Base-by-base conservation (phyloP, 768 basidiomycete species). In the Hygrocybe coccinea region DNA sequence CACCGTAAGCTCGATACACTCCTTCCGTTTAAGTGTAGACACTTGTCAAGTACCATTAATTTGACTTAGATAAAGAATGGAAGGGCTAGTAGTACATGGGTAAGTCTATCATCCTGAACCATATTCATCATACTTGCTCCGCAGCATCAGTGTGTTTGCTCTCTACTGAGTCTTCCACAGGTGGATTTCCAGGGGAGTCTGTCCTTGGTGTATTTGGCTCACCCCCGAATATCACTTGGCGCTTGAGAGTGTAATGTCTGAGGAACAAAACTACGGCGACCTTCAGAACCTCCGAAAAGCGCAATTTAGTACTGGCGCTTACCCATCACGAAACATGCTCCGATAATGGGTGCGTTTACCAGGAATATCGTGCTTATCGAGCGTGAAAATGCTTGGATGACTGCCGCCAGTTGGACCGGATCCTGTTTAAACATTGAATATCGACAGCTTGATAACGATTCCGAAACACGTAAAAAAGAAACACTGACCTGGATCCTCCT, bases 301-400 rank as follows among this genome's bases (percentile, higher is more conserved):
- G 22, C 9, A 5, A 12, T 34, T 35, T 12, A 5, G 7, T 33
- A 2, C 12, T 36, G 9, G n/a, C 47, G 62, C 76, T 62, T 56
- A 79, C 79, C 70, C 70, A 79, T 71, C 25, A 86, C 59, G 60
- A 87, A 76, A 24, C 77, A 74, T 39, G 74, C 71, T 11, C 80
- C 83, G 6, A 79, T 50, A 24, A 88, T 69, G 0, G 82, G 84
- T 9, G 83, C 83, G 66, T 75, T 76, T 8, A 84, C 82, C 19
- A 86, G 58, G 86, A 87, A 89, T 21, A 89, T 82, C 45, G 64
- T 71, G 59, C 77, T 76, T 37, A 89, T 82, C 2, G 86, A 81
- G 29, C 74, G 72, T 12, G 85, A 76, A 68, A 82, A 88, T 0
- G 85, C 85, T 55, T 86, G 74, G 33, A 83, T 76, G 8, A 86